Evolutionary conservation across 352 stramenopile genomes (phyloP).

Genomic region (Peronospora farinosa): DNA sequence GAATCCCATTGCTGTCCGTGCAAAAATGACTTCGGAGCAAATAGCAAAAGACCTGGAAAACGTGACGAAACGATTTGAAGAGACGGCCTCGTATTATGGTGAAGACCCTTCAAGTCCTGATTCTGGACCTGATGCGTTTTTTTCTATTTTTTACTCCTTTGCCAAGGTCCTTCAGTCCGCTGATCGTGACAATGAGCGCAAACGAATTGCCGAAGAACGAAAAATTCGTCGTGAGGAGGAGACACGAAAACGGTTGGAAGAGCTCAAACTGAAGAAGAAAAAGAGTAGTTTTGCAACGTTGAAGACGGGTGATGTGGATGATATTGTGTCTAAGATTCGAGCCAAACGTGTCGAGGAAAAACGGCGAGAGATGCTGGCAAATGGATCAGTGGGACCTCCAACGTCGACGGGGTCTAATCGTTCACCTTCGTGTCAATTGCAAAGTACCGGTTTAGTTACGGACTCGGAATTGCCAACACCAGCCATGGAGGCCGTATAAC

Average conservation of each 20-base stretch:
- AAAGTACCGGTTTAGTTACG: constrained; percentile 11
- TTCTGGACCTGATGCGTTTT: constrained; percentile 68
- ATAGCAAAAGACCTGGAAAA: constrained; percentile 47
- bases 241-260: constrained; percentile 72
- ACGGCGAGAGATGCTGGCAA: constrained; percentile 48
- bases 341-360: constrained; percentile 76
- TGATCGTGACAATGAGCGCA: constrained; percentile 79
- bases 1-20: constrained; percentile 62
- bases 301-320: constrained; percentile 75
- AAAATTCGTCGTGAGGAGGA: constrained; percentile 69
- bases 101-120: constrained; percentile 70
- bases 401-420: constrained; percentile 23
- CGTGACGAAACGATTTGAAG: constrained; percentile 61
- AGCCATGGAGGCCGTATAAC: constrained; percentile 30
- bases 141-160: constrained; percentile 84
- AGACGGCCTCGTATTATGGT: constrained; percentile 64
- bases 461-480: constrained; percentile 14
- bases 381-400: constrained; percentile 18
- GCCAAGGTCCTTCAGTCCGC: constrained; percentile 74
- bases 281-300: constrained; percentile 57
- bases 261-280: constrained; percentile 78
- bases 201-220: constrained; percentile 74
- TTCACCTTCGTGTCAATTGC: constrained; percentile 12
- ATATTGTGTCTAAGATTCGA: constrained; percentile 80
- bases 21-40: constrained; percentile 52